A percentile compares a stretch with the other conserved stretches of the same genome.
Evolutionary conservation across 2,329 filamentous ascomycete species (phyloP).

Genomic region (Aspergillus texensis): DNA sequence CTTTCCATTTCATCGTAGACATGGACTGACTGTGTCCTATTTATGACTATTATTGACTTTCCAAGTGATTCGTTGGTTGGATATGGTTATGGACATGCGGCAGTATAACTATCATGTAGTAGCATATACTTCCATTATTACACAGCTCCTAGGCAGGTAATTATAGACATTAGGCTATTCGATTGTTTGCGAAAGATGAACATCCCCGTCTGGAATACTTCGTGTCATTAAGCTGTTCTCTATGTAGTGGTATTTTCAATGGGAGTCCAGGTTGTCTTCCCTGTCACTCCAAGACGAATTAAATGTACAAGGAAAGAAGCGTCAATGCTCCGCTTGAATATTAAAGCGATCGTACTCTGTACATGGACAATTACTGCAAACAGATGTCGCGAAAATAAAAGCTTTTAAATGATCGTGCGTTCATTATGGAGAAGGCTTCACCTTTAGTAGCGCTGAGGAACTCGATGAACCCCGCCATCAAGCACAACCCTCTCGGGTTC

Average conservation of each 20-base stretch:
- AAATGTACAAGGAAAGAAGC: not conserved
- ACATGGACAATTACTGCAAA: not conserved
- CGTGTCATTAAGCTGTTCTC: conserved; percentile 1
- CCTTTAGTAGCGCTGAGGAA: conserved; percentile 37
- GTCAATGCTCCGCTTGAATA: not conserved
- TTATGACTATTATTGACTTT: too few species aligned
- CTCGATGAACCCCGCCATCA: conserved; percentile 36
- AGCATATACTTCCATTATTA: too few species aligned
- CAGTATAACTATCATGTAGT: too few species aligned
- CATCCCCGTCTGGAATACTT: not conserved
- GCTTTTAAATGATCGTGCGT: conserved; percentile 1
- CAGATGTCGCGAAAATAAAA: not conserved
- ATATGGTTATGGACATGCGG: too few species aligned
- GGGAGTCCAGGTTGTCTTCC: conserved; percentile 1
- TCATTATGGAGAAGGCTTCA: not conserved
- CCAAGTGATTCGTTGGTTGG: too few species aligned
- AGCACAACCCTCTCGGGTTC: conserved; percentile 35
- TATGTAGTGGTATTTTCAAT: conserved; percentile 19
- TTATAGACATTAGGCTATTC: not conserved
- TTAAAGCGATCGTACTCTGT: not conserved
- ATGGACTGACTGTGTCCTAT: too few species aligned
- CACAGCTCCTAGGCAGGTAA: too few species aligned
- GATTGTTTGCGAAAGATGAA: not conserved
- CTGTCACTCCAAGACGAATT: not conserved
- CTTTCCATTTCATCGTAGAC: too few species aligned